These are phyloP conservation scores for Sporothrix euskadiensis DNA, from an alignment of 2,329 filamentous ascomycete genomes.

Conservation along the genomic window DNA sequence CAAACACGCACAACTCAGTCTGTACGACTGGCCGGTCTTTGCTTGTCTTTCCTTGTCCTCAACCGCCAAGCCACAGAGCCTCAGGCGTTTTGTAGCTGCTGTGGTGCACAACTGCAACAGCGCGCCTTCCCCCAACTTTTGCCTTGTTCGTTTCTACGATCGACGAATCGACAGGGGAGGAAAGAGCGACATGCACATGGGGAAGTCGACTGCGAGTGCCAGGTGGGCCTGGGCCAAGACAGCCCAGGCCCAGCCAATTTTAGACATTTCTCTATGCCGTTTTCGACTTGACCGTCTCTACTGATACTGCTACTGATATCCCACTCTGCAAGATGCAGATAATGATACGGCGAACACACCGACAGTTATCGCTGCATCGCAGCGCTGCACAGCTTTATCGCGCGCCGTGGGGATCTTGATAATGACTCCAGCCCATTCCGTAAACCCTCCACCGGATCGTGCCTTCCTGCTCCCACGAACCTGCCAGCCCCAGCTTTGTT, in stretches of 20 bases:
- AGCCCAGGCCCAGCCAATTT: not conserved
- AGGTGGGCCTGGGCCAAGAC: not conserved
- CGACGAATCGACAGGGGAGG: slow-evolving; percentile 13
- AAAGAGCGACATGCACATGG: not conserved
- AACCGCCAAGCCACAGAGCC: slow-evolving; percentile 8
- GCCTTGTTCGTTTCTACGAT: not conserved
- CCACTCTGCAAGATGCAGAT: slow-evolving; percentile 9
- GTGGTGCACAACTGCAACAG: not conserved
- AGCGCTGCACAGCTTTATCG: slow-evolving; percentile 9
- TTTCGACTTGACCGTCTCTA: not conserved
- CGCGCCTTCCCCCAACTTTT: not conserved
- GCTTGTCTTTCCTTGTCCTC: not conserved
- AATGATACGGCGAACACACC: slow-evolving; percentile 4
- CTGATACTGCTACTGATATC: too few relatives aligned
- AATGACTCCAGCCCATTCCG: slow-evolving; percentile 23
- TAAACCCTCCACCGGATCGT: slow-evolving; percentile 16
- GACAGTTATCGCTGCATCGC: slow-evolving; percentile 18
- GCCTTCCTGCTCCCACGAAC: slow-evolving; percentile 16
- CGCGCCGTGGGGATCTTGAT: slow-evolving; percentile 24
- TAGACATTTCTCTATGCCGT: not conserved
- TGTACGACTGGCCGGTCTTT: not conserved
- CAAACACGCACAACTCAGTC: not conserved
- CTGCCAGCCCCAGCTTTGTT: slow-evolving; percentile 11
- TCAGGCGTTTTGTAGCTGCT: not conserved
- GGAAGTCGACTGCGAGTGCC: not conserved